phyloP scores from a whole-genome alignment of 2,329 filamentous ascomycete genomes.

The Xylaria sp. region DNA sequence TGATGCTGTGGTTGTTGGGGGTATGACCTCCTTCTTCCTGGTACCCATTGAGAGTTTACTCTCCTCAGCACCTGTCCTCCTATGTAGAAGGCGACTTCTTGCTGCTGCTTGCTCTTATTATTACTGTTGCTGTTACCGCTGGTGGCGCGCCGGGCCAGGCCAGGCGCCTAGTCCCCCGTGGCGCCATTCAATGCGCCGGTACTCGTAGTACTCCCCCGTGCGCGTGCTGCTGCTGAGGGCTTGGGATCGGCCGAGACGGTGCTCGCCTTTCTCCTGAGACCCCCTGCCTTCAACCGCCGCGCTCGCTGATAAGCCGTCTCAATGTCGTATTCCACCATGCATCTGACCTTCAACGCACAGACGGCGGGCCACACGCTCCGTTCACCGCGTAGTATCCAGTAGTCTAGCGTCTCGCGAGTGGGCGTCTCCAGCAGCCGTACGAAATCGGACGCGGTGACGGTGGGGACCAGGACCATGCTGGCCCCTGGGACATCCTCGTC shows the following conservation, averaged over 20 bases:
- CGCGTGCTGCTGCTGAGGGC: slow-evolving; percentile 10
- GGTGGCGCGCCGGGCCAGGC: background rate
- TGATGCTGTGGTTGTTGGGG: background rate
- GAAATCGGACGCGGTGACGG: slow-evolving; percentile 79
- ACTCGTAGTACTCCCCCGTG: slow-evolving; percentile 1
- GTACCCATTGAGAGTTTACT: slow-evolving; percentile 6
- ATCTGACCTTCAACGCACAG: slow-evolving; percentile 81
- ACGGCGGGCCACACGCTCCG: slow-evolving; percentile 91
- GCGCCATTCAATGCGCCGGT: slow-evolving; percentile 21
- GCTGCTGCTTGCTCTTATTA: slow-evolving; percentile 1
- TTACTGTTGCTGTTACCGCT: background rate
- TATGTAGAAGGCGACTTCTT: slow-evolving; percentile 1
- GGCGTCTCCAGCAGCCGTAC: slow-evolving; percentile 84
- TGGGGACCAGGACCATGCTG: slow-evolving; percentile 83
- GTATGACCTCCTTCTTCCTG: background rate
- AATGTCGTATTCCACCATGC: slow-evolving; percentile 86
- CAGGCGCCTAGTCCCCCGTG: slow-evolving; percentile 19
- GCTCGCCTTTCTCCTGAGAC: slow-evolving; percentile 59
- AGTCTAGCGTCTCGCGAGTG: slow-evolving; percentile 77
- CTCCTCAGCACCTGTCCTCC: slow-evolving; percentile 13
- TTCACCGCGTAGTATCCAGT: slow-evolving; percentile 89
- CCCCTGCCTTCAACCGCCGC: slow-evolving; percentile 68
- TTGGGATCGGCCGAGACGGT: slow-evolving; percentile 32
- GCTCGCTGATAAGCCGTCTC: slow-evolving; percentile 87
- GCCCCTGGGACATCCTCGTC: slow-evolving; percentile 85